Evolutionary conservation across 148 eudicot species (phyloP).

Genomic region (Oxyria digyna): DNA sequence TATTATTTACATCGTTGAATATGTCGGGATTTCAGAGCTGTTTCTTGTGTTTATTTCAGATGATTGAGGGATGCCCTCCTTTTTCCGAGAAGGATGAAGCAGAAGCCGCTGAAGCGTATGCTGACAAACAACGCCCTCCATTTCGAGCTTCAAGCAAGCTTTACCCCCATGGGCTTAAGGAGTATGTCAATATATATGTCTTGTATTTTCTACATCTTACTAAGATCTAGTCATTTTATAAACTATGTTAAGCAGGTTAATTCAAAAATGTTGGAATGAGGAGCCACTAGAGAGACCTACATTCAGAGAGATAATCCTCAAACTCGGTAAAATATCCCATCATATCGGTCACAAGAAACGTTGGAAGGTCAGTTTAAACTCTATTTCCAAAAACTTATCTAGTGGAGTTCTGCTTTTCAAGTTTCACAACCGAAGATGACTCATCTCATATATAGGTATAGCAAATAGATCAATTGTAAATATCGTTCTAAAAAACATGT

Average conservation of each 20-base stretch:
- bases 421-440: not conserved
- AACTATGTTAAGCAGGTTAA: constrained; percentile 37
- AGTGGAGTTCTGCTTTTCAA: not conserved
- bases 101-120: constrained; percentile 56
- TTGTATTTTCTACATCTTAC: not conserved
- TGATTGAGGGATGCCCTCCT: constrained; percentile 70
- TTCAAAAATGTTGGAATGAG: constrained; percentile 82
- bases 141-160: constrained; percentile 58
- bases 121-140: constrained; percentile 72
- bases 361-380: constrained; percentile 40
- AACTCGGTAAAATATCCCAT: constrained; percentile 46
- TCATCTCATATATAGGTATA: not conserved
- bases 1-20: not conserved
- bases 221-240: not conserved
- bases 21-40: not conserved
- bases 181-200: constrained; percentile 37
- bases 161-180: constrained; percentile 74
- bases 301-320: constrained; percentile 59
- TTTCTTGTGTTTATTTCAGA: constrained; percentile 24
- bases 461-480: too few relatives aligned
- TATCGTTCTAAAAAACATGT: not conserved
- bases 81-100: constrained; percentile 38
- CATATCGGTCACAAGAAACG: constrained; percentile 43
- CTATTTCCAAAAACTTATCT: constrained; percentile 1
- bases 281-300: constrained; percentile 68